phyloP scores from a whole-genome alignment of 1,284 basidiomycete genomes.

The Puccinia brachypodii region DNA sequence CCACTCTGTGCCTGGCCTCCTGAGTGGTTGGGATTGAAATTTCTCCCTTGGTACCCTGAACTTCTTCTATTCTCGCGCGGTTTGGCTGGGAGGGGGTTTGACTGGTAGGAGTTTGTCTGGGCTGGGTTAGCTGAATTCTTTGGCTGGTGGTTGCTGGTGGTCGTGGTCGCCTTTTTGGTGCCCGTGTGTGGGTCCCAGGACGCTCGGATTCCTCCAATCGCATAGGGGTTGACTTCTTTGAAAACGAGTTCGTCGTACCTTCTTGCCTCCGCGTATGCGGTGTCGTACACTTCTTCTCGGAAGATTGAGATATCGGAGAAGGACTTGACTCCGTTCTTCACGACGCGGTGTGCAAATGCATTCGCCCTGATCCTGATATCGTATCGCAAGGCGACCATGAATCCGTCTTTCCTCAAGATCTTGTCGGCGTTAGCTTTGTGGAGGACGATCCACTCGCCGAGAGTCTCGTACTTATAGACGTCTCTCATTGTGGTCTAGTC shows the following conservation, averaged over 20 bases:
- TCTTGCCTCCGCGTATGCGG: not conserved
- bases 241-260: not conserved
- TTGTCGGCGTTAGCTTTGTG: not conserved
- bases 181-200: not conserved
- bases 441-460: not conserved
- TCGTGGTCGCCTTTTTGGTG: not conserved
- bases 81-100: no score
- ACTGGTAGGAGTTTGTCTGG: no score
- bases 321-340: not conserved
- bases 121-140: not conserved
- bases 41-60: no score
- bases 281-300: not conserved
- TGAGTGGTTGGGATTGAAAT: no score
- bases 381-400: constrained; percentile 11
- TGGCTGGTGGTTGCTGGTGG: not conserved
- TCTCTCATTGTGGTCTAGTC: not conserved
- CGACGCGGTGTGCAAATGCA: not conserved
- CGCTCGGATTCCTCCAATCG: not conserved
- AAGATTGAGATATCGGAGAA: not conserved
- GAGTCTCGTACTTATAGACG: not conserved
- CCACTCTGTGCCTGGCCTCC: no score
- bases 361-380: not conserved
- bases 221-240: not conserved
- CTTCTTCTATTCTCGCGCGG: no score
- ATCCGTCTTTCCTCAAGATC: not conserved